Evolutionary conservation across 192 early-diverging fungal species (phyloP).

Genomic region (Umbelopsis vinacea): DNA sequence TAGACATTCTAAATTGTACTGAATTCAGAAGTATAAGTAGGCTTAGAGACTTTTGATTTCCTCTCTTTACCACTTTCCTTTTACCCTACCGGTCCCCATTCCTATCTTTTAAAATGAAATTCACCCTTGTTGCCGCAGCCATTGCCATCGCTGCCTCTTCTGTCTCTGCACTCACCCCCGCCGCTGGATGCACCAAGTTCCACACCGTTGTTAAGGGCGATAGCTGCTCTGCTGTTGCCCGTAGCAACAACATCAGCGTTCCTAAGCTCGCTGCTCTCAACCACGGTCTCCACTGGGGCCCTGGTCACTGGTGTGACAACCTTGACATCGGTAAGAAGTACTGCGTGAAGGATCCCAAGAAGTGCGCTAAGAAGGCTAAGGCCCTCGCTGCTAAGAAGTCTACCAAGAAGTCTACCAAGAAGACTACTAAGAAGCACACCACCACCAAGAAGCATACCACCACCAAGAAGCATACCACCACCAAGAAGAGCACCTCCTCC

Average conservation of each 20-base stretch:
- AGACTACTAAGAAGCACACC: neutral
- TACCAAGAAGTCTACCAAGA: slow-evolving; percentile 26
- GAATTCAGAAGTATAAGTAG: slow-evolving; percentile 9
- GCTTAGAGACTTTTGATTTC: neutral
- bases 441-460: slow-evolving; percentile 15
- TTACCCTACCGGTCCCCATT: slow-evolving; percentile 24
- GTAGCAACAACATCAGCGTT: neutral
- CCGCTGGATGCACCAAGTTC: slow-evolving; percentile 7
- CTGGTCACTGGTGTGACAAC: slow-evolving; percentile 14
- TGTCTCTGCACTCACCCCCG: slow-evolving; percentile 8
- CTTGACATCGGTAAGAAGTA: slow-evolving; percentile 24
- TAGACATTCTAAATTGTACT: neutral
- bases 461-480: slow-evolving; percentile 21
- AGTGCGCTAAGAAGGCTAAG: slow-evolving; percentile 2
- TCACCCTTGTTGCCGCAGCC: slow-evolving; percentile 31
- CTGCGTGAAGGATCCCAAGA: slow-evolving; percentile 25
- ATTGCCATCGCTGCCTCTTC: slow-evolving; percentile 25
- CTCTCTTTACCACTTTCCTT: slow-evolving; percentile 21
- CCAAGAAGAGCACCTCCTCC: neutral
- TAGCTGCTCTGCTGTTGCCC: slow-evolving; percentile 23
- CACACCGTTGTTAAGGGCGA: slow-evolving; percentile 13
- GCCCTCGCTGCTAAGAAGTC: neutral
- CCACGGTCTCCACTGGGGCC: slow-evolving; percentile 5
- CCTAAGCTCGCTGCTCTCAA: slow-evolving; percentile 18
- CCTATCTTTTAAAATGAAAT: slow-evolving; percentile 37